A percentile compares a stretch with the other conserved stretches of the same genome.
Evolutionary conservation across 805 yeast species (phyloP).

Genomic region (Brettanomyces nanus): DNA sequence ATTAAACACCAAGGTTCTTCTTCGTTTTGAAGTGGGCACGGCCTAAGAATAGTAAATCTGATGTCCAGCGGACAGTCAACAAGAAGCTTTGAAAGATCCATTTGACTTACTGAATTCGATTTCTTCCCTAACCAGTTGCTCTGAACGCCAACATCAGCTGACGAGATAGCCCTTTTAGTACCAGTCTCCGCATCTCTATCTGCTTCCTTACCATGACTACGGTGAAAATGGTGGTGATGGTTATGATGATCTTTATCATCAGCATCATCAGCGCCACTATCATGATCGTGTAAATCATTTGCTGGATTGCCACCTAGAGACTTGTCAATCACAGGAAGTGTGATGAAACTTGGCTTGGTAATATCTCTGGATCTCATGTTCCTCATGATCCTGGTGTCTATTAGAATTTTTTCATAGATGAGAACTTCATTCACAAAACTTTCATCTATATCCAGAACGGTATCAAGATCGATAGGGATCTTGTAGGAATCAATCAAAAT

Average conservation of each 20-base stretch:
- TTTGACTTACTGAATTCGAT: slow-evolving; percentile 14
- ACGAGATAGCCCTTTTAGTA: not conserved
- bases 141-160: not conserved
- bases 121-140: slow-evolving; percentile 8
- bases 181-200: not conserved
- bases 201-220: not conserved
- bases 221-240: not conserved
- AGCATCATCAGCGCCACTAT: not conserved
- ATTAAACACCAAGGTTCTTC: slow-evolving; percentile 22
- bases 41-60: slow-evolving; percentile 23
- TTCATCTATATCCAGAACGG: slow-evolving; percentile 32
- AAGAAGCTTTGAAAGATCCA: slow-evolving; percentile 12
- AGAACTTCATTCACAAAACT: slow-evolving; percentile 35
- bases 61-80: slow-evolving; percentile 25
- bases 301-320: not conserved
- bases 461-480: slow-evolving; percentile 34
- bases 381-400: slow-evolving; percentile 23
- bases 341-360: slow-evolving; percentile 17
- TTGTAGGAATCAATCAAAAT: slow-evolving; percentile 45
- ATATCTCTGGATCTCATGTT: slow-evolving; percentile 14
- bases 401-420: slow-evolving; percentile 25
- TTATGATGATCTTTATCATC: not conserved
- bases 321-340: slow-evolving; percentile 24
- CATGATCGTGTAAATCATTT: not conserved
- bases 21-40: slow-evolving; percentile 15